Base-by-base conservation (phyloP, 2,329 filamentous ascomycete genomes). In the Claviceps africana region DNA sequence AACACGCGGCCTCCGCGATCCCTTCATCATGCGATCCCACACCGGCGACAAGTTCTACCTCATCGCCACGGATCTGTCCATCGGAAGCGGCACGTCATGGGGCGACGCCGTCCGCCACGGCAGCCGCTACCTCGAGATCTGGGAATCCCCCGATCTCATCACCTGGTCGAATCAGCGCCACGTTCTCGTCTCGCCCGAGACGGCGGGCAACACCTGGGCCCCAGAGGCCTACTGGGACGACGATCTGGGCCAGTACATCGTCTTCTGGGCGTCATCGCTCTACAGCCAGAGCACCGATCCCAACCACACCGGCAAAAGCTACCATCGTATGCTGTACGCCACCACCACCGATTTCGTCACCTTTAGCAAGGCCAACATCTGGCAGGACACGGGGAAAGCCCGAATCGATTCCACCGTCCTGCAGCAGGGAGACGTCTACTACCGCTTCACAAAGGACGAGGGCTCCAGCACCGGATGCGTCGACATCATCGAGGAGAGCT, bases 31-130 rank as follows among this genome's bases (percentile, higher is more conserved):
- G 19, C 48, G 48, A 21, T 21, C 48, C 37, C 48, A 50, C 6
- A 50, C 37, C n/a, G 48, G 48, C 47, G 47, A 49, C 39, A 50
- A 33, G n/a, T 50, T 50, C 33, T 50, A 42, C 39, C 37, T 50
- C 28, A 31, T 50, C 13, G 48, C 48, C n/a, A 50, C 48, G 28
- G 48, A 50, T 33, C 37, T 50, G 22, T 50, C 48, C 25, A 43
- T 50, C 37, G 48, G 48, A 15, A 50, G 48, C 37, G 48, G 48
- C n/a, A 50, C 48, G 11, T 33, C 48, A n/a, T 50, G 48, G 48
- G 48, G 39, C 28, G n/a, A 21, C 13, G 21, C 48, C 6, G 39
- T 43, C 37, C 48, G 37, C 48, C 19, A 43, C 11, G 48, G 48
- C 22, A 50, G 48, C 28, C 48, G 39, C 19, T 43, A 43, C 17